These are phyloP conservation scores for Paramarasmius palmivorus DNA, from an alignment of 1,284 basidiomycete species.

Conservation along the genomic window DNA sequence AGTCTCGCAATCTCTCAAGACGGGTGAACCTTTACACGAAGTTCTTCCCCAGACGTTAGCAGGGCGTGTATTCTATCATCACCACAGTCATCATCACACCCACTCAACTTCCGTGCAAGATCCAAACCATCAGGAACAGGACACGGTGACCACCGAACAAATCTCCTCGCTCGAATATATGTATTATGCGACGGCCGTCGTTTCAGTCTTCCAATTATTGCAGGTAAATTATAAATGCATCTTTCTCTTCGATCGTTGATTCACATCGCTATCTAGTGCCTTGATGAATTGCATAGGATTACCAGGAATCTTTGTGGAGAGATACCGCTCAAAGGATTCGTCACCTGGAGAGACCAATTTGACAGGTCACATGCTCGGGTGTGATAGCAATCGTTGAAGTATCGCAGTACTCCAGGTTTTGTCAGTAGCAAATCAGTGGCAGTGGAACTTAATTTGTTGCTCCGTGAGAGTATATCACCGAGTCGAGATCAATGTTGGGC, in stretches of 20 bases:
- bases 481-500: too few relatives aligned
- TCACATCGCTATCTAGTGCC: constrained; percentile 25
- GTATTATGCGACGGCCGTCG: constrained; percentile 45
- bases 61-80: constrained; percentile 45
- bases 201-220: constrained; percentile 44
- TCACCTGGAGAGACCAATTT: constrained; percentile 38
- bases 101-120: background rate
- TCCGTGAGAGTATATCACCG: too few relatives aligned
- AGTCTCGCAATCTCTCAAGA: constrained; percentile 46
- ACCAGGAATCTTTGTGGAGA: constrained; percentile 46
- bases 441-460: too few relatives aligned
- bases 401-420: background rate
- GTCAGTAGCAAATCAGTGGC: background rate
- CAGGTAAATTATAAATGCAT: constrained; percentile 30
- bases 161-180: constrained; percentile 42
- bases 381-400: background rate
- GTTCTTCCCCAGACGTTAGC: constrained; percentile 43
- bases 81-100: constrained; percentile 18
- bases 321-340: constrained; percentile 45
- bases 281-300: constrained; percentile 44
- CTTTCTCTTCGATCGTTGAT: constrained; percentile 1
- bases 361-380: constrained; percentile 16
- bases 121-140: background rate
- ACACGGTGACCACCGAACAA: constrained; percentile 12
- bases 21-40: constrained; percentile 46